Conservation (phyloP, 2,329 filamentous ascomycete genomes). For the Aspergillus intermedius region DNA sequence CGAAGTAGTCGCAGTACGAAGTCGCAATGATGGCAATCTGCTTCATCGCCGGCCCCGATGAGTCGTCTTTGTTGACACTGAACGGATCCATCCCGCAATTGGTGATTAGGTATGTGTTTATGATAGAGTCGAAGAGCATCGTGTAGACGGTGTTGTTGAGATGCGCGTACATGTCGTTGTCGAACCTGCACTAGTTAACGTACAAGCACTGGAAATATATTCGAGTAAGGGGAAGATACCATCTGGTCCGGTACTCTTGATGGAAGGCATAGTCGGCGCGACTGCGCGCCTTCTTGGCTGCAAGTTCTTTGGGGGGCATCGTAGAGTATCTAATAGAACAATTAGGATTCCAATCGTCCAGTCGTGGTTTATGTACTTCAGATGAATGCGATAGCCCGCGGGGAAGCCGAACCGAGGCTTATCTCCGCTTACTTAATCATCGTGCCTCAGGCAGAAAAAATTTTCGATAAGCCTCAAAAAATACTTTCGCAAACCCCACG, state of each 20-base stretch:
- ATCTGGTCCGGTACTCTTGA: conserved; percentile 79
- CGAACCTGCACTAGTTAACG: conserved; percentile 53
- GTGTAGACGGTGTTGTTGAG: conserved; percentile 89
- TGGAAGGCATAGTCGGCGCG: conserved; percentile 69
- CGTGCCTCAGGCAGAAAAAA: background rate
- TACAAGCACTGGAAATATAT: background rate
- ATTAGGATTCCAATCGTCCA: background rate
- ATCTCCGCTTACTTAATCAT: background rate
- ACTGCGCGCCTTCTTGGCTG: conserved; percentile 54
- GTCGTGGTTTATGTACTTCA: background rate
- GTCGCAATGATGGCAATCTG: conserved; percentile 81
- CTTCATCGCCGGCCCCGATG: conserved; percentile 6
- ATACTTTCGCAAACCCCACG: background rate
- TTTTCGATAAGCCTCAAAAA: background rate
- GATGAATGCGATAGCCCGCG: background rate
- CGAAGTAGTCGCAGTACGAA: conserved; percentile 79
- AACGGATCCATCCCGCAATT: conserved; percentile 67
- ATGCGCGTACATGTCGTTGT: conserved; percentile 93
- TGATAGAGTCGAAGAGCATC: conserved; percentile 79
- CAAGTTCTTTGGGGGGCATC: conserved; percentile 24
- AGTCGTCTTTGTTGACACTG: conserved; percentile 39
- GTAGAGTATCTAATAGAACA: background rate
- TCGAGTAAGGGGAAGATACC: conserved; percentile 45
- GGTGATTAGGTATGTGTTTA: conserved; percentile 81
- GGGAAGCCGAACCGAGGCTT: background rate